phyloP scores from a whole-genome alignment of 1,284 basidiomycete species.

The Apiotrichum mycotoxinovorans region DNA sequence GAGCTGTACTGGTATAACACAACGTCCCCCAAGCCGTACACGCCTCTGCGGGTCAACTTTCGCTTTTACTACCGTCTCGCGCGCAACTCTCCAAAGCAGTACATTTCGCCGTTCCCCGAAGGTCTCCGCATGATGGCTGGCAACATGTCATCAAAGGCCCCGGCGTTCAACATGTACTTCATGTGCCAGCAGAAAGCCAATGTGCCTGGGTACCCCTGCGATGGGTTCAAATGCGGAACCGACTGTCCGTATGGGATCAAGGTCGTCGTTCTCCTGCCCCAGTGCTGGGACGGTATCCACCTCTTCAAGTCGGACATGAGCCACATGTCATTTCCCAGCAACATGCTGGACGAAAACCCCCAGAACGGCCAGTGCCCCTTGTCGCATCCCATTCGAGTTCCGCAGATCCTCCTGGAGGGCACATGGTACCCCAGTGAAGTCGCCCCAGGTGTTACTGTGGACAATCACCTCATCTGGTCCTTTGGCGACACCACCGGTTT shows the following conservation, averaged over 20 bases:
- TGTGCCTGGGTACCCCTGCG: background rate
- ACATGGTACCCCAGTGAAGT: conserved; percentile 23
- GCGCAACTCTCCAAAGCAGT: background rate
- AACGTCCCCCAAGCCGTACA: conserved; percentile 10
- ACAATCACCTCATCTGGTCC: conserved; percentile 40
- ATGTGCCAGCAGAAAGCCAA: background rate
- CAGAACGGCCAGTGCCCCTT: conserved; percentile 29
- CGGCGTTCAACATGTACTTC: background rate
- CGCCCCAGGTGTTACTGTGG: conserved; percentile 23
- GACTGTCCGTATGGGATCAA: conserved; percentile 34
- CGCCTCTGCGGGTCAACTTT: conserved; percentile 6
- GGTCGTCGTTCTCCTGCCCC: conserved; percentile 31
- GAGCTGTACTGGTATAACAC: conserved; percentile 14
- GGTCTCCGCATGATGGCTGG: conserved; percentile 18
- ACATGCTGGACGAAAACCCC: background rate
- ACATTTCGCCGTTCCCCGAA: conserved; percentile 17
- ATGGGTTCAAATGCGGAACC: conserved; percentile 27
- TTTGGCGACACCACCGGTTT: conserved; percentile 42
- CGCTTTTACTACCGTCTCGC: conserved; percentile 18
- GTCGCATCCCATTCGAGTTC: conserved; percentile 38
- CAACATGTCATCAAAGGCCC: background rate
- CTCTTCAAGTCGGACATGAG: conserved; percentile 30
- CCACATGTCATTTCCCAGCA: conserved; percentile 34
- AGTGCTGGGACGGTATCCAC: conserved; percentile 37
- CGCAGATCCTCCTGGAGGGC: conserved; percentile 38